phyloP scores from a whole-genome alignment of 2,329 filamentous ascomycete genomes.

The Trichoderma lentiforme region DNA sequence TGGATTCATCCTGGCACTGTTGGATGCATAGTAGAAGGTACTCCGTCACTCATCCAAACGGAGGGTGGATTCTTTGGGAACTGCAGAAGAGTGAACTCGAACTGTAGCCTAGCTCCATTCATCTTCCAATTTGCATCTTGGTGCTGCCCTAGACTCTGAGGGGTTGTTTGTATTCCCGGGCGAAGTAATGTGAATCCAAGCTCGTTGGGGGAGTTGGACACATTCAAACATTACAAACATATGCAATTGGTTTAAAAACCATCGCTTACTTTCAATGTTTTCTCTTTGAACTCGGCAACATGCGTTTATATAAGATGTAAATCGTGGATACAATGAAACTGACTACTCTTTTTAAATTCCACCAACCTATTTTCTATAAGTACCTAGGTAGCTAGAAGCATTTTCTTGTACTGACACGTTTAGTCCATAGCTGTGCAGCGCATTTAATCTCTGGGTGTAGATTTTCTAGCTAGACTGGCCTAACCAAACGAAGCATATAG shows the following conservation, averaged over 20 bases:
- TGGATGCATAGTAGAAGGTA: background rate
- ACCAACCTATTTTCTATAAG: background rate
- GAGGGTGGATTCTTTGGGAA: background rate
- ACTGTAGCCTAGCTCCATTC: background rate
- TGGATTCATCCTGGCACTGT: too few species aligned
- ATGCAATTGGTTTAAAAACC: too few species aligned
- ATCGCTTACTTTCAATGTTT: background rate
- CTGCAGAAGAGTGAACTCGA: background rate
- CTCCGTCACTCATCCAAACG: background rate
- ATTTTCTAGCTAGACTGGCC: too few species aligned
- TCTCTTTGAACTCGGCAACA: background rate
- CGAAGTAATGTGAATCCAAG: background rate
- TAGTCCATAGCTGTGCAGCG: background rate
- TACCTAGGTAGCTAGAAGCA: background rate
- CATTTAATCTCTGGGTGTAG: background rate
- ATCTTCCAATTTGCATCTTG: background rate
- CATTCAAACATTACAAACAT: too few species aligned
- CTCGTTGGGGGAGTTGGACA: too few species aligned
- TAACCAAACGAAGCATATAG: too few species aligned
- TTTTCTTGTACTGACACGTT: background rate
- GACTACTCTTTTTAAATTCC: background rate
- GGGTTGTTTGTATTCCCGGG: background rate
- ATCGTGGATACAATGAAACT: background rate
- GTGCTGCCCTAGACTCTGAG: background rate
- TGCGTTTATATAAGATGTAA: background rate